These are phyloP conservation scores for Trichosanthes cucumerina DNA, from an alignment of 306 rosid species.

Conservation along the genomic window DNA sequence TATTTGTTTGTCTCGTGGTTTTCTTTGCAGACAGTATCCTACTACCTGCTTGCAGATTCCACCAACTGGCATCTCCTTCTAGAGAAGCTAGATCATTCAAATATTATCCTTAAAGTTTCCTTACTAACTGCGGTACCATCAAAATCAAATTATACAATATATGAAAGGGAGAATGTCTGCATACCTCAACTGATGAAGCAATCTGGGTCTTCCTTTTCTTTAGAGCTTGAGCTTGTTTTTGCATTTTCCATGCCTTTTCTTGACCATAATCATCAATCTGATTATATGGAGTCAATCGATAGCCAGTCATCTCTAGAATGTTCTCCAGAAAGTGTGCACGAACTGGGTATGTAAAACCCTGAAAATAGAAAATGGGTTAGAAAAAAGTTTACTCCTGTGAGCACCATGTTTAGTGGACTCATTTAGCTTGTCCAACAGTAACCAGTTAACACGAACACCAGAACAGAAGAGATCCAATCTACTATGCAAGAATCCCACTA, in stretches of 20 bases:
- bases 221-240: constrained; percentile 33
- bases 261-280: constrained; percentile 62
- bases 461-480: neutral
- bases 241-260: constrained; percentile 51
- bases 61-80: neutral
- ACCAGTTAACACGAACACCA: neutral
- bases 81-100: neutral
- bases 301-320: constrained; percentile 43
- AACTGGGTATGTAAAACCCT: constrained; percentile 54
- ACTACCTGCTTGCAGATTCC: neutral
- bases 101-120: neutral
- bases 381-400: neutral
- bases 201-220: constrained; percentile 44
- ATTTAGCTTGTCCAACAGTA: neutral
- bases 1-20: neutral
- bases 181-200: constrained; percentile 48
- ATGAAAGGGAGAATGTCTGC: neutral
- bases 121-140: neutral
- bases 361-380: constrained; percentile 9
- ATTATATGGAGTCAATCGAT: constrained; percentile 30
- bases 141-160: neutral
- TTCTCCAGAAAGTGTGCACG: constrained; percentile 43
- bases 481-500: neutral
- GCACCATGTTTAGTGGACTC: neutral
- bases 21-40: neutral